Conservation (phyloP, 1,139 yeast genomes). For the Scheffersomyces cryptocercus region DNA sequence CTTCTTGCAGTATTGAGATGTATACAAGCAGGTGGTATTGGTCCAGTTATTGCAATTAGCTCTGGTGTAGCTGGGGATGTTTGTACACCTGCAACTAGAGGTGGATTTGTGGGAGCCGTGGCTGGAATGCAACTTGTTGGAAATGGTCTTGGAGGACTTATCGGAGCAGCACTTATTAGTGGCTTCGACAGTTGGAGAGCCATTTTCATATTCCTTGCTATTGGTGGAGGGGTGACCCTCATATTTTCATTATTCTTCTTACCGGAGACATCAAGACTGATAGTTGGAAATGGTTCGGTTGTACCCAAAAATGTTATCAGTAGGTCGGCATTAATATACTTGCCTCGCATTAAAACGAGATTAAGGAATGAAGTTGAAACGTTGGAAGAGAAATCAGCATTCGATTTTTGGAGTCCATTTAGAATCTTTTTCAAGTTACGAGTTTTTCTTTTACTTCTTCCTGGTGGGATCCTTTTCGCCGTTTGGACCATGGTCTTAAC, state of each 20-base stretch:
- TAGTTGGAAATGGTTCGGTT: conserved; percentile 43
- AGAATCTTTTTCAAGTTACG: conserved; percentile 25
- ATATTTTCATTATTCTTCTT: conserved; percentile 22
- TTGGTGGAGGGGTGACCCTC: conserved; percentile 36
- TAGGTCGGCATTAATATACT: conserved; percentile 22
- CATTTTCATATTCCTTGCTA: conserved; percentile 37
- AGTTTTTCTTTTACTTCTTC: conserved; percentile 27
- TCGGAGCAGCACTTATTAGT: conserved; percentile 37
- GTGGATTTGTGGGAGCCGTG: conserved; percentile 41
- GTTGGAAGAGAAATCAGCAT: conserved; percentile 16
- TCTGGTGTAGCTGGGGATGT: conserved; percentile 46
- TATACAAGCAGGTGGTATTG: conserved; percentile 43
- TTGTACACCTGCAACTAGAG: conserved; percentile 36
- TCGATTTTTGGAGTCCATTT: conserved; percentile 31
- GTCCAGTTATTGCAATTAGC: conserved; percentile 40
- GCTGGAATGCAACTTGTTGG: conserved; percentile 39
- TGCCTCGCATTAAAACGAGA: conserved; percentile 24
- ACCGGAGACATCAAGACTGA: conserved; percentile 38
- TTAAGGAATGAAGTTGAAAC: conserved; percentile 31
- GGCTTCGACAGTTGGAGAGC: conserved; percentile 38
- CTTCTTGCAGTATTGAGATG: conserved; percentile 36
- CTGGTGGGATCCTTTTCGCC: conserved; percentile 38
- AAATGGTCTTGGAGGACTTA: conserved; percentile 41
- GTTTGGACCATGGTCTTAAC: conserved; percentile 40
- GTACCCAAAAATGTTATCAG: conserved; percentile 22